These are phyloP conservation scores for Hydnomerulius pinastri DNA, from an alignment of 768 basidiomycete species.

Conservation along the genomic window DNA sequence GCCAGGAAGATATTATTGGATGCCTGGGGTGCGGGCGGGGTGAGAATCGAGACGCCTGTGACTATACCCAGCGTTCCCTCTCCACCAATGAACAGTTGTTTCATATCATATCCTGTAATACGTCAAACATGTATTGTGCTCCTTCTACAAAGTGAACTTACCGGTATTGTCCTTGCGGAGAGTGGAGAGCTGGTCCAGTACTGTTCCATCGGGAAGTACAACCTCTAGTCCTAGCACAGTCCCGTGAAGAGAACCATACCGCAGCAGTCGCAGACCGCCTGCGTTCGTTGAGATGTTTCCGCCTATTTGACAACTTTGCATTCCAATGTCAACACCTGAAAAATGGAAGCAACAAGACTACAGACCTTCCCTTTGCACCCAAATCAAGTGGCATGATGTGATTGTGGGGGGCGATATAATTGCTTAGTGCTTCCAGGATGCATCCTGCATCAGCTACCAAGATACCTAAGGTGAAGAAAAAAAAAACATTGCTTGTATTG, in stretches of 20 bases:
- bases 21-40: conserved; percentile 79
- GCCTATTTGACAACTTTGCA: conserved; percentile 88
- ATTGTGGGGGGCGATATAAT: conserved; percentile 82
- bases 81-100: conserved; percentile 96
- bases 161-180: conserved; percentile 98
- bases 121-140: not conserved
- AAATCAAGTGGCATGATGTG: conserved; percentile 97
- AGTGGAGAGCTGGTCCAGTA: conserved; percentile 86
- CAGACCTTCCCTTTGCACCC: conserved; percentile 92
- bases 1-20: conserved; percentile 92
- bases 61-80: conserved; percentile 97
- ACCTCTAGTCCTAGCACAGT: conserved; percentile 94
- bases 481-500: conserved; percentile 7
- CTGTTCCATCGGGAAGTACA: conserved; percentile 90
- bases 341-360: conserved; percentile 1
- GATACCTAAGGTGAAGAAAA: conserved; percentile 63
- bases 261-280: conserved; percentile 89
- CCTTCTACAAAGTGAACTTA: conserved; percentile 34
- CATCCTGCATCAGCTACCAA: conserved; percentile 94
- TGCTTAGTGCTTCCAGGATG: conserved; percentile 84
- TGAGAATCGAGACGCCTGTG: conserved; percentile 93
- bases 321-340: conserved; percentile 2
- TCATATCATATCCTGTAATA: conserved; percentile 88
- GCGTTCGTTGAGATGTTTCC: conserved; percentile 98
- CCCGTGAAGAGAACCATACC: conserved; percentile 95